Evolutionary conservation across 75 land plant species (phyloP).

Genomic region (Cunninghamia lanceolata): DNA sequence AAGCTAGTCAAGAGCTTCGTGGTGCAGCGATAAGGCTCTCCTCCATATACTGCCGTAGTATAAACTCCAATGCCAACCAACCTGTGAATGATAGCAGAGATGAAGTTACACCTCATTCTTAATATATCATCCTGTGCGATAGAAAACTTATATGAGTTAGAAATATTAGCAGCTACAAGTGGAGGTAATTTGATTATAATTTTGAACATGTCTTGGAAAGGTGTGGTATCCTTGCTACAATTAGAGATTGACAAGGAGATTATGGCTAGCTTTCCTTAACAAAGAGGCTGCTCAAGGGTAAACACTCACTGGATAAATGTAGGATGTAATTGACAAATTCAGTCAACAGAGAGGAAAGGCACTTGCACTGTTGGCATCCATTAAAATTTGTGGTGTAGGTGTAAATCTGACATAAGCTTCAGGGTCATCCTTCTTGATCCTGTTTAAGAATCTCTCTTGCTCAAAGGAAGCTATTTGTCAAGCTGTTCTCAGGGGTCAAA

Average conservation of each 20-base stretch:
- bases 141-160: conserved; percentile 57
- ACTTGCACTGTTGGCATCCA: conserved; percentile 68
- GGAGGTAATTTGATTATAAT: conserved; percentile 65
- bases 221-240: conserved; percentile 75
- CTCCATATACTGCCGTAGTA: conserved; percentile 26
- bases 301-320: conserved; percentile 40
- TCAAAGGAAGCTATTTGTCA: conserved; percentile 80
- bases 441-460: conserved; percentile 85
- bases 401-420: conserved; percentile 87
- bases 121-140: conserved; percentile 41
- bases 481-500: conserved; percentile 86
- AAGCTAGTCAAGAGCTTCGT: conserved; percentile 44
- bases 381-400: conserved; percentile 85
- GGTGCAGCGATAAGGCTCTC: conserved; percentile 49
- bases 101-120: conserved; percentile 19
- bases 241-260: conserved; percentile 38
- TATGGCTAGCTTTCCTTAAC: conserved; percentile 42
- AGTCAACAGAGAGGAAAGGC: conserved; percentile 35
- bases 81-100: conserved; percentile 6
- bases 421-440: conserved; percentile 78
- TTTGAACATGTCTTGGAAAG: conserved; percentile 83
- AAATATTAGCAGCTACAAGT: conserved; percentile 64
- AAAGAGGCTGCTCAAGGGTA: conserved; percentile 66
- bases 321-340: conserved; percentile 60
- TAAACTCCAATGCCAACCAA: conserved; percentile 18